Percentiles rank a stretch among this genome's conserved stretches.
Evolutionary conservation across 257 asterid genomes (phyloP).

Genomic region (Plantago major): DNA sequence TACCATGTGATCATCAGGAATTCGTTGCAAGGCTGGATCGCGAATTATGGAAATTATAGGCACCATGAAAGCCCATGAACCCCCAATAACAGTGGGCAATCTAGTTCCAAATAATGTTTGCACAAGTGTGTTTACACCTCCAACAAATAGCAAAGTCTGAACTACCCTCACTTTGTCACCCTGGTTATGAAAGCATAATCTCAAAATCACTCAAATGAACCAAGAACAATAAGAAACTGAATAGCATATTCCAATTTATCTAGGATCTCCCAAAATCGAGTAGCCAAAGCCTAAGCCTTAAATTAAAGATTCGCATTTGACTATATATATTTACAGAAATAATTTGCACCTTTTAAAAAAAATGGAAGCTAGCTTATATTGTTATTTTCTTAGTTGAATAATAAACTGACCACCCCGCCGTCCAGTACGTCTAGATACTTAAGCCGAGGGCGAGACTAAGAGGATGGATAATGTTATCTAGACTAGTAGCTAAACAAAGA

Average conservation of each 20-base stretch:
- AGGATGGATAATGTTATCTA: too few species aligned
- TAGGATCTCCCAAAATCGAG: too few species aligned
- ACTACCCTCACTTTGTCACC: constrained; percentile 89
- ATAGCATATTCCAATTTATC: too few species aligned
- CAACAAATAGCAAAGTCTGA: constrained; percentile 84
- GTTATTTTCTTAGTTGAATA: too few species aligned
- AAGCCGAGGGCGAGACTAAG: too few species aligned
- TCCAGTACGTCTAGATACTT: too few species aligned
- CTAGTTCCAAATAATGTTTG: constrained; percentile 94
- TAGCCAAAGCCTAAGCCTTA: too few species aligned
- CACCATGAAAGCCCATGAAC: constrained; percentile 96
- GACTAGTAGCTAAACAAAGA: too few species aligned
- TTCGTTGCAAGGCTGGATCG: constrained; percentile 63
- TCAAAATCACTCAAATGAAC: neutral
- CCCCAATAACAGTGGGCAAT: constrained; percentile 89
- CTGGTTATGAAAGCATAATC: constrained; percentile 29
- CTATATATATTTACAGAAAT: too few species aligned
- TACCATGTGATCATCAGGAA: constrained; percentile 72
- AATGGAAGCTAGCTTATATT: too few species aligned
- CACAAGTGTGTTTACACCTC: constrained; percentile 77
- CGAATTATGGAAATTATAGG: constrained; percentile 89
- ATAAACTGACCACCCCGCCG: neutral
- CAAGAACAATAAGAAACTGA: neutral
- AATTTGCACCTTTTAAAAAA: too few species aligned
- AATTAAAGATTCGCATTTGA: too few species aligned